phyloP scores from a whole-genome alignment of 345 rosid species.

The Angophora floribunda region DNA sequence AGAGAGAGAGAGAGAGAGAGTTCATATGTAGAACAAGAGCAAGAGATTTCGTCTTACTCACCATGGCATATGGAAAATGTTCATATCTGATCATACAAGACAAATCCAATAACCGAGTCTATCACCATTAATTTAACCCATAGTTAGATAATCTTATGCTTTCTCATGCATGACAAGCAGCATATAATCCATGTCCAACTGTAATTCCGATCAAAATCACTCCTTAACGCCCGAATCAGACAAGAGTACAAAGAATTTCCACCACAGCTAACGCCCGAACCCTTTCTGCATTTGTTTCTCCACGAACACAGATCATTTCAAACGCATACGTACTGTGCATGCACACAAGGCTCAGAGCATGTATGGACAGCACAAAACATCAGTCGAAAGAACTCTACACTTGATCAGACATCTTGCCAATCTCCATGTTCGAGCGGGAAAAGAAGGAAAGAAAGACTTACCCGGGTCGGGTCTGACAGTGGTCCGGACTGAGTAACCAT shows the following conservation, averaged over 20 bases:
- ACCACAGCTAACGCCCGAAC: too few species aligned
- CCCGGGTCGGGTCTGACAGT: conserved; percentile 33
- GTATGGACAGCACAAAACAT: neutral
- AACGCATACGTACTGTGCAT: too few species aligned
- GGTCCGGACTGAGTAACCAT: conserved; percentile 36
- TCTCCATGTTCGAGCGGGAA: neutral
- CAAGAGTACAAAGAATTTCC: too few species aligned
- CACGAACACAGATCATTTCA: too few species aligned
- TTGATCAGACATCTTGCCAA: neutral
- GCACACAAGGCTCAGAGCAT: too few species aligned
- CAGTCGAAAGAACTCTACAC: neutral
- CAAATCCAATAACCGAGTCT: neutral
- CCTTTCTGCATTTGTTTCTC: too few species aligned
- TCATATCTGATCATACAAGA: neutral
- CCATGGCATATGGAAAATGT: neutral
- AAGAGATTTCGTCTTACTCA: neutral
- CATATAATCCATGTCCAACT: neutral
- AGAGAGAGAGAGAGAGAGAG: neutral
- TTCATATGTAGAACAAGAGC: neutral
- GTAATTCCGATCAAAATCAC: neutral
- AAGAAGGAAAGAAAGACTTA: neutral
- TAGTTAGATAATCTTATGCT: neutral
- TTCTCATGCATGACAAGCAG: neutral
- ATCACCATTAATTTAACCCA: neutral
- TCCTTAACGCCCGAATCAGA: too few species aligned